Percentiles rank a stretch among this genome's conserved stretches.
Conservation (phyloP, 2,329 filamentous ascomycete genomes). For the Rhynchosporium agropyri region DNA sequence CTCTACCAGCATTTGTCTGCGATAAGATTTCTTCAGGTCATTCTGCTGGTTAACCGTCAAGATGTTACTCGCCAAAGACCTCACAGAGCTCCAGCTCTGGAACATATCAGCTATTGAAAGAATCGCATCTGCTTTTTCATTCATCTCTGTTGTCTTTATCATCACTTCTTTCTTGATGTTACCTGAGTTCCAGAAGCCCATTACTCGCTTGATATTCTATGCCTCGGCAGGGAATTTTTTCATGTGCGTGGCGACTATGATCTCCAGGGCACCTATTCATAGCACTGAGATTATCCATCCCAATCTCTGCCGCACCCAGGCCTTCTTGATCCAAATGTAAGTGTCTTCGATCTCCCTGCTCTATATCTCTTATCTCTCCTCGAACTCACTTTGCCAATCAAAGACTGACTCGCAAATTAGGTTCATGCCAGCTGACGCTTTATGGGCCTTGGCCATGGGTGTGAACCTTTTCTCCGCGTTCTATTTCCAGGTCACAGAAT, state of each 20-base stretch:
- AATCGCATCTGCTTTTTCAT: constrained; percentile 68
- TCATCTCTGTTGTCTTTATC: constrained; percentile 72
- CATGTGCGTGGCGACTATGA: constrained; percentile 75
- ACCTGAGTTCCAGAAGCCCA: constrained; percentile 77
- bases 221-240: constrained; percentile 81
- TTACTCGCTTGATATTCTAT: constrained; percentile 83
- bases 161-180: constrained; percentile 62
- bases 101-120: constrained; percentile 64
- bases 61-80: constrained; percentile 23
- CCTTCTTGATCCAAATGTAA: constrained; percentile 80
- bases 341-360: constrained; percentile 39
- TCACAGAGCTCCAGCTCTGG: constrained; percentile 17
- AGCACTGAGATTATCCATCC: background rate
- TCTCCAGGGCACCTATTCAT: constrained; percentile 63
- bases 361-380: background rate
- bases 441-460: constrained; percentile 82
- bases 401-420: constrained; percentile 45
- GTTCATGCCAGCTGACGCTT: constrained; percentile 76
- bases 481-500: constrained; percentile 70
- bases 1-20: background rate
- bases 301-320: constrained; percentile 68
- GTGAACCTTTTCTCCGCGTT: constrained; percentile 83
- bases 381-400: background rate
- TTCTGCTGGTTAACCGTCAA: background rate
- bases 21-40: background rate